Evolutionary conservation across 352 stramenopile species (phyloP).

Genomic region (Phytophthora hybrid): DNA sequence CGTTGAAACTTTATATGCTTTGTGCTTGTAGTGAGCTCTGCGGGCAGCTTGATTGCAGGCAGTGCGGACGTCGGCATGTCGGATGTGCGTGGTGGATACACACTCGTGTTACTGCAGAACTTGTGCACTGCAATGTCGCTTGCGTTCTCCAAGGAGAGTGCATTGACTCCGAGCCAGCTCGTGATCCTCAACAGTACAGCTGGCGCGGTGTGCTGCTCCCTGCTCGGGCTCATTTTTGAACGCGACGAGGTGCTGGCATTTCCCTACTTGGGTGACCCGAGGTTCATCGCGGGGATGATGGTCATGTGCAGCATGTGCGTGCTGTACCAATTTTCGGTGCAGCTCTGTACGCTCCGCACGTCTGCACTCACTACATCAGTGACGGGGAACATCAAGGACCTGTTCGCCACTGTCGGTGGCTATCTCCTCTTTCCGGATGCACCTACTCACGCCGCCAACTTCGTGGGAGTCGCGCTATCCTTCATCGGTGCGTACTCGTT

Average conservation of each 20-base stretch:
- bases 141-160: constrained; percentile 73
- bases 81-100: constrained; percentile 53
- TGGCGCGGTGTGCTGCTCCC: constrained; percentile 52
- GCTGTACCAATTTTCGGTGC: constrained; percentile 80
- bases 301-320: constrained; percentile 77
- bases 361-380: constrained; percentile 79
- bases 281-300: constrained; percentile 45
- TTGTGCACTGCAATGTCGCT: constrained; percentile 69
- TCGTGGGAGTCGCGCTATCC: constrained; percentile 69
- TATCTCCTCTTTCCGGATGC: constrained; percentile 73
- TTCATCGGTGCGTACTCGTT: constrained; percentile 78
- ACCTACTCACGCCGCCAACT: constrained; percentile 49
- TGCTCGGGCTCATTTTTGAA: constrained; percentile 55
- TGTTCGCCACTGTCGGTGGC: constrained; percentile 65
- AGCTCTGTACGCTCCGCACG: constrained; percentile 73
- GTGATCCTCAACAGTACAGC: constrained; percentile 66
- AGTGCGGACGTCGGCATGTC: constrained; percentile 55
- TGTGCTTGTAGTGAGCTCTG: constrained; percentile 56
- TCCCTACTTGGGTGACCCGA: constrained; percentile 29
- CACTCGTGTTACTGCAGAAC: constrained; percentile 75
- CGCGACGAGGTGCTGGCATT: constrained; percentile 49
- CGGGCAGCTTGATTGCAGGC: constrained; percentile 66
- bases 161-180: constrained; percentile 56
- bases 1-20: background rate
- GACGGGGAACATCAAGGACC: constrained; percentile 81